Evolutionary conservation across 2,329 filamentous ascomycete species (phyloP).

Genomic region (Cryphonectria carpinicola): DNA sequence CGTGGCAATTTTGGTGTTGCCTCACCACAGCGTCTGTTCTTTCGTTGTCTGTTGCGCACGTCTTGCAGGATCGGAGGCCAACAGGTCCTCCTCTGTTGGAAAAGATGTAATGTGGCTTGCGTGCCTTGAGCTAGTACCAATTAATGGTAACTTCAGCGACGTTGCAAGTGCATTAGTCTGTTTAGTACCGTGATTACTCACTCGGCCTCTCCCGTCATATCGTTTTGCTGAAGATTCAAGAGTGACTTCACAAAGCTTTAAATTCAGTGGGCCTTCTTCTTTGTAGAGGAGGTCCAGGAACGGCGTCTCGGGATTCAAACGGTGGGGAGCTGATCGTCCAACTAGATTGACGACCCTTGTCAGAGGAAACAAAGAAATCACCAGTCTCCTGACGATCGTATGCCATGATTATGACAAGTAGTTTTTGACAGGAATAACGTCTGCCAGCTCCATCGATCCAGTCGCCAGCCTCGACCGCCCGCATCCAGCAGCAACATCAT

Average conservation of each 20-base stretch:
- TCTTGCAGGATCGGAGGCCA: not conserved
- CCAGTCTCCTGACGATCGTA: not conserved
- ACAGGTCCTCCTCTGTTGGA: too few relatives aligned
- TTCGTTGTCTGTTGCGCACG: not conserved
- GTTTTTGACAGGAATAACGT: too few relatives aligned
- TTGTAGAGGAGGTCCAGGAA: not conserved
- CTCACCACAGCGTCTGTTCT: not conserved
- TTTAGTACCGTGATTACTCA: too few relatives aligned
- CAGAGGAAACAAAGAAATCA: not conserved
- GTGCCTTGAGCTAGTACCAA: not conserved
- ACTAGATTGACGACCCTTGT: not conserved
- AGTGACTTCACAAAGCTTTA: not conserved
- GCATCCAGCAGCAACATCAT: too few relatives aligned
- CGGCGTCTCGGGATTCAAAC: not conserved
- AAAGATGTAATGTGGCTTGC: not conserved
- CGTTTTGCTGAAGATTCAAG: not conserved
- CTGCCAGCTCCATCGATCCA: too few relatives aligned
- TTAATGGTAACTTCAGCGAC: not conserved
- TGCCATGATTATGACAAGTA: too few relatives aligned
- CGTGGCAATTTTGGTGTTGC: constrained; percentile 25
- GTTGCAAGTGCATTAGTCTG: not conserved
- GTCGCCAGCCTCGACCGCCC: too few relatives aligned
- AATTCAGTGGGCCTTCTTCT: not conserved
- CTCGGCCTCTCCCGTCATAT: not conserved
- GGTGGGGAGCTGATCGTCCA: not conserved